Conservation (phyloP, 169 alveolate genomes). For the Plasmodium billcollinsi region DNA sequence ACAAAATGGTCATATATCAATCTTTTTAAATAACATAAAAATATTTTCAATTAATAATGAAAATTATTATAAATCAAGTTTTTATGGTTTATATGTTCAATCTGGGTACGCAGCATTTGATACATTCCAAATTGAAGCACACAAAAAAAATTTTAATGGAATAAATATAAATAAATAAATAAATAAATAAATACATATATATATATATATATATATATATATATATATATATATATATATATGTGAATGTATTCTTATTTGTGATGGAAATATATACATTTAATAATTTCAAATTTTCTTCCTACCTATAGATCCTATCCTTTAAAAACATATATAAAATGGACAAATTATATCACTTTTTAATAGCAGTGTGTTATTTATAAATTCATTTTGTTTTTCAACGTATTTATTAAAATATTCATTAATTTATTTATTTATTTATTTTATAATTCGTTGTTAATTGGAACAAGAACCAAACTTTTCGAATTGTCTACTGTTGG, state of each 20-base stretch:
- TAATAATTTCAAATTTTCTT: not conserved
- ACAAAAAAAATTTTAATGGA: not conserved
- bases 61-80: slow-evolving; percentile 41
- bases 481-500: slow-evolving; percentile 10
- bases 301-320: too few species aligned
- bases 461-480: slow-evolving; percentile 7
- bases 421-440: too few species aligned
- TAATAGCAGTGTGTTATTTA: too few species aligned
- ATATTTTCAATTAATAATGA: slow-evolving; percentile 27
- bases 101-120: slow-evolving; percentile 59
- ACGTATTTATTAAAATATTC: too few species aligned
- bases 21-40: slow-evolving; percentile 30
- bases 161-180: not conserved
- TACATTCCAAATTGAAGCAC: slow-evolving; percentile 29
- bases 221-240: too few species aligned
- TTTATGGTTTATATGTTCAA: slow-evolving; percentile 32
- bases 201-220: not conserved
- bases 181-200: not conserved
- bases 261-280: not conserved
- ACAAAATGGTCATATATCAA: slow-evolving; percentile 26
- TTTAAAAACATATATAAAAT: too few species aligned
- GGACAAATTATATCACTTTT: too few species aligned
- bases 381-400: too few species aligned
- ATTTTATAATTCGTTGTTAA: slow-evolving; percentile 23
- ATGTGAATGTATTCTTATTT: not conserved